These are phyloP conservation scores for Paraurostyla sp. DNA, from an alignment of 73 alveolate species.

Conservation along the genomic window DNA sequence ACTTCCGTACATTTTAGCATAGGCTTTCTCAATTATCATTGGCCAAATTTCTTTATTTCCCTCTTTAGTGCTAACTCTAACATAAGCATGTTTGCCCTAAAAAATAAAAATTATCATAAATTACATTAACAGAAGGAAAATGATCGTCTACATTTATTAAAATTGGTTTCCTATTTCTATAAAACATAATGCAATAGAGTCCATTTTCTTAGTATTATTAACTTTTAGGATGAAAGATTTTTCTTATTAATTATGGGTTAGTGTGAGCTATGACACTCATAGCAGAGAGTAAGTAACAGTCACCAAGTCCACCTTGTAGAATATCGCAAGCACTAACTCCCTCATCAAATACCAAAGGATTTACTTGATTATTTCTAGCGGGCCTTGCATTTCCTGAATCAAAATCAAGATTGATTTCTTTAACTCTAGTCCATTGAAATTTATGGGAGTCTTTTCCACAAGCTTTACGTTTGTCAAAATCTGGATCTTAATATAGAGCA, in stretches of 20 bases:
- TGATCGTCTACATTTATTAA: slow-evolving; percentile 59
- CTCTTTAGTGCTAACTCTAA: not conserved
- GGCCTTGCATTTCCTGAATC: too few species aligned
- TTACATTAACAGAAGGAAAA: slow-evolving; percentile 60
- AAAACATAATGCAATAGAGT: slow-evolving; percentile 60
- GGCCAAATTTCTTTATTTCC: slow-evolving; percentile 72
- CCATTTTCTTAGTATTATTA: slow-evolving; percentile 44
- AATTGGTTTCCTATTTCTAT: slow-evolving; percentile 38
- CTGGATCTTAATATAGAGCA: not conserved
- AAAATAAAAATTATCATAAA: too few species aligned
- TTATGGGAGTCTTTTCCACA: not conserved
- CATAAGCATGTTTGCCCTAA: slow-evolving; percentile 36
- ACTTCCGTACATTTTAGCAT: slow-evolving; percentile 83
- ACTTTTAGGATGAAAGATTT: slow-evolving; percentile 54
- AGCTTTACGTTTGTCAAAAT: slow-evolving; percentile 39
- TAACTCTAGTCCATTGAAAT: slow-evolving; percentile 43
- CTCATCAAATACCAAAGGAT: slow-evolving; percentile 8
- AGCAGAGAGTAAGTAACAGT: slow-evolving; percentile 73
- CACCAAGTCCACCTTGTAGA: slow-evolving; percentile 61
- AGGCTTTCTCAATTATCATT: slow-evolving; percentile 80
- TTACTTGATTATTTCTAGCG: not conserved
- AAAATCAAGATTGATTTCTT: slow-evolving; percentile 11
- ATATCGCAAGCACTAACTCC: slow-evolving; percentile 38
- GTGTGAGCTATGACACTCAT: slow-evolving; percentile 60
- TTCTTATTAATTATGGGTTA: slow-evolving; percentile 43